phyloP scores from a whole-genome alignment of 2,329 filamentous ascomycete genomes.

The Fusarium secorum region DNA sequence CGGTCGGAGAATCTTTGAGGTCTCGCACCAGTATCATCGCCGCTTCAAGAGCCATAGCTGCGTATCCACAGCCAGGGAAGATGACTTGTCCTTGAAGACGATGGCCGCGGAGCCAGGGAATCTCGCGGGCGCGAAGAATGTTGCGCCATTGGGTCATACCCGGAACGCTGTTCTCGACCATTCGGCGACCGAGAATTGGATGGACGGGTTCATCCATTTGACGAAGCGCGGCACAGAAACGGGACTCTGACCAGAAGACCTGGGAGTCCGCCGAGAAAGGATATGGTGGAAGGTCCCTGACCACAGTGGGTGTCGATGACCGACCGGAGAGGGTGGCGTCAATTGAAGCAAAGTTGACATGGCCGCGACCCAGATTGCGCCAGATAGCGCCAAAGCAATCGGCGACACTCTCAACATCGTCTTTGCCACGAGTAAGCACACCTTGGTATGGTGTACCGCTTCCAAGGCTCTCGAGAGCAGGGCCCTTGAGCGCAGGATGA shows the following conservation, averaged over 20 bases:
- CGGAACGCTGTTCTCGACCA: neutral
- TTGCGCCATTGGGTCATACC: slow-evolving; percentile 10
- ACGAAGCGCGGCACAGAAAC: neutral
- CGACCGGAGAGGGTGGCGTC: neutral
- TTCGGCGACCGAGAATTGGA: neutral
- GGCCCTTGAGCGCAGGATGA: neutral
- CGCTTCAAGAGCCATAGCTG: slow-evolving; percentile 9
- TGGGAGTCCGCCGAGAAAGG: neutral
- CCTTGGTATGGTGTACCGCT: neutral
- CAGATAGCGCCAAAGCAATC: neutral
- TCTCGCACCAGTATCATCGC: neutral
- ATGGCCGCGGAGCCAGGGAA: slow-evolving; percentile 8
- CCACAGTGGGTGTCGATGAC: neutral
- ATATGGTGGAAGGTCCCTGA: neutral
- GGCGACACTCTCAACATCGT: neutral
- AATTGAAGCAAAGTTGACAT: slow-evolving; percentile 1
- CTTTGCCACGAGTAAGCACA: neutral
- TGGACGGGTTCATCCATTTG: neutral
- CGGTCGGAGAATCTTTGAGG: neutral
- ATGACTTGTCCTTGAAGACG: slow-evolving; percentile 14
- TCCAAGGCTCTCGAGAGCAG: neutral
- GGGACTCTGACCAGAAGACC: neutral
- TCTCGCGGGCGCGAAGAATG: neutral
- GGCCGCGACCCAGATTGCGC: neutral
- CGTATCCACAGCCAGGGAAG: slow-evolving; percentile 12